Conservation (phyloP, 106 monocot genomes). For the Dactylorhiza incarnata region DNA sequence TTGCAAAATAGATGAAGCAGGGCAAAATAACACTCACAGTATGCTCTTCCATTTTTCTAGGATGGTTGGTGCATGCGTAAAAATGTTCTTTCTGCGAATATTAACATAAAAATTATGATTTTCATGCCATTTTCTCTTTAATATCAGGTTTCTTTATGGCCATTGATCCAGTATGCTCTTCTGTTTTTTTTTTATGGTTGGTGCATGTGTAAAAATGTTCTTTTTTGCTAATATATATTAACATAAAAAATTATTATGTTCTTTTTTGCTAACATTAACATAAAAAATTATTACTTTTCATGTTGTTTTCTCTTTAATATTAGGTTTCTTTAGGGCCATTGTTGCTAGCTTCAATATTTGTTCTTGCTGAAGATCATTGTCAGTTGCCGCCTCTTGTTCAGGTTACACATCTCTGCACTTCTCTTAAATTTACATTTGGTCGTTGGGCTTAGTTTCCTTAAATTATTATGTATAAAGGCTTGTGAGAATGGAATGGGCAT, state of each 20-base stretch:
- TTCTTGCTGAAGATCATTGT: conserved; percentile 96
- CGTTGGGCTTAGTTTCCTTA: not conserved
- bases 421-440: conserved; percentile 1
- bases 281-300: no score
- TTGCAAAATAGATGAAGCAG: conserved; percentile 99
- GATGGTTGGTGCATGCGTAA: not conserved
- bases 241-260: no score
- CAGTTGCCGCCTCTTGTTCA: conserved; percentile 96
- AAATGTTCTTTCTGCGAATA: not conserved
- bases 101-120: not conserved
- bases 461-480: conserved; percentile 70
- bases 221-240: no score
- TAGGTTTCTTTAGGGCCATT: conserved; percentile 95
- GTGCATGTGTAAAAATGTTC: no score
- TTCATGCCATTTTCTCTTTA: no score
- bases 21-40: conserved; percentile 85
- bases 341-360: conserved; percentile 92
- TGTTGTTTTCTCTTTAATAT: not conserved
- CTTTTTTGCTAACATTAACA: no score
- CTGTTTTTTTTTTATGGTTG: no score
- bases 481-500: conserved; percentile 83
- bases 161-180: no score
- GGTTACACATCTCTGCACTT: conserved; percentile 23
- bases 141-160: no score
- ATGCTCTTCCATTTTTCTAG: conserved; percentile 9